Conservation (phyloP, 805 yeast genomes). For the Torulaspora microellipsoides region DNA sequence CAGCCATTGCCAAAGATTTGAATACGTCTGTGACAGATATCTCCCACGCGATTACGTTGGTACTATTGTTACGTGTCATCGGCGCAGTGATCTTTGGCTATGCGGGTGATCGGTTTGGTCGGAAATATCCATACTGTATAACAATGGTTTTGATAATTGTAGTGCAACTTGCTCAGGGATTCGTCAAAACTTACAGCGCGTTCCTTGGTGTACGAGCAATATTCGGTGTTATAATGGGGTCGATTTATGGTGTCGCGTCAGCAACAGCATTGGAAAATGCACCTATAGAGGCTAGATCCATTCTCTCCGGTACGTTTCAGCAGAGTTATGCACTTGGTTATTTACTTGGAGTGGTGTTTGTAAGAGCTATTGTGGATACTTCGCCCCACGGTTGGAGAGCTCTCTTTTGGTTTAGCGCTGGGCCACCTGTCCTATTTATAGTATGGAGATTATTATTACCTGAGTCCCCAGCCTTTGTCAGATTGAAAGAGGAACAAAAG, state of each 20-base stretch:
- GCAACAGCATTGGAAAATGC: slow-evolving; percentile 65
- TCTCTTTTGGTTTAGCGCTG: slow-evolving; percentile 66
- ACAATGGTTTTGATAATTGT: slow-evolving; percentile 49
- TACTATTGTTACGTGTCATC: slow-evolving; percentile 63
- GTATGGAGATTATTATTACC: slow-evolving; percentile 42
- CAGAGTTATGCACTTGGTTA: slow-evolving; percentile 77
- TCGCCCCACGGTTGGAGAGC: slow-evolving; percentile 57
- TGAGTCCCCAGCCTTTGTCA: slow-evolving; percentile 49
- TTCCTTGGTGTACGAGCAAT: slow-evolving; percentile 59
- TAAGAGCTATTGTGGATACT: slow-evolving; percentile 55
- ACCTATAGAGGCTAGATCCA: slow-evolving; percentile 55
- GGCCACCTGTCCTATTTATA: slow-evolving; percentile 43
- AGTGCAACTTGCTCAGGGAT: slow-evolving; percentile 63
- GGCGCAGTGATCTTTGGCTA: slow-evolving; percentile 67
- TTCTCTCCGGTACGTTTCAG: slow-evolving; percentile 65
- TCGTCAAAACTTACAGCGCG: slow-evolving; percentile 52
- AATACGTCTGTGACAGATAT: slow-evolving; percentile 43
- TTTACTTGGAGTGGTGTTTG: slow-evolving; percentile 58
- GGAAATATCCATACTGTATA: slow-evolving; percentile 58
- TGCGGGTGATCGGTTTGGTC: slow-evolving; percentile 57
- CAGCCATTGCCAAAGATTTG: slow-evolving; percentile 47
- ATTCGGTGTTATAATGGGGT: slow-evolving; percentile 71
- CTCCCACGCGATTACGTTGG: slow-evolving; percentile 71
- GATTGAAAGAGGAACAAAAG: slow-evolving; percentile 37
- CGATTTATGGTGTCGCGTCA: slow-evolving; percentile 59